phyloP scores from a whole-genome alignment of 345 rosid species.

The Eucalyptus erythrocorys region DNA sequence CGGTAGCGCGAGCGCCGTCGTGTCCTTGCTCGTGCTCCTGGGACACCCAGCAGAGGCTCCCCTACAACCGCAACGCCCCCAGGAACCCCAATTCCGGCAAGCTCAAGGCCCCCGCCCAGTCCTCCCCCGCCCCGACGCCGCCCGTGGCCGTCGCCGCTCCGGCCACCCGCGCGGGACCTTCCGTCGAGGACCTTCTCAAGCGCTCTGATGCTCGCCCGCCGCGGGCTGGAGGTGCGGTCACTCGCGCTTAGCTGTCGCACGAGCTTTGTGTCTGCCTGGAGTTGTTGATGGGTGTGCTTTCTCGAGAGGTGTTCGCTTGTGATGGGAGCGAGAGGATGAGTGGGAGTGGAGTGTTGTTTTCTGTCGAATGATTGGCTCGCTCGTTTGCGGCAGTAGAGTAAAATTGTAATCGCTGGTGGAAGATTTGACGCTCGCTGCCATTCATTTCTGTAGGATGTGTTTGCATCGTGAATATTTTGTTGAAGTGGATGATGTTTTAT shows the following conservation, averaged over 20 bases:
- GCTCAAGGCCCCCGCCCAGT: neutral
- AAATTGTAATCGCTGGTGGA: neutral
- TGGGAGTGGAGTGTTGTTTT: neutral
- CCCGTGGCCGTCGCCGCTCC: constrained; percentile 5
- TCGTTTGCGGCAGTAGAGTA: neutral
- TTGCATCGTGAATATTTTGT: neutral
- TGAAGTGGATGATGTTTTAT: neutral
- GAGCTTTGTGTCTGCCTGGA: neutral
- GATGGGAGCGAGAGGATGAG: neutral
- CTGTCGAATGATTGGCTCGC: neutral
- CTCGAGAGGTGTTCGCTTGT: neutral
- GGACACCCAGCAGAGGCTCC: constrained; percentile 51
- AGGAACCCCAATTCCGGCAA: constrained; percentile 17
- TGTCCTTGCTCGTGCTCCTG: constrained; percentile 29
- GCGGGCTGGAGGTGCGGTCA: constrained; percentile 27
- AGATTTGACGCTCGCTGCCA: neutral
- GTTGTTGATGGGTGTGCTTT: neutral
- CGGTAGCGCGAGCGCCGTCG: neutral
- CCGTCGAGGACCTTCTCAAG: constrained; percentile 55
- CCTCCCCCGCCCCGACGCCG: neutral
- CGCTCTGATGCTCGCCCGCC: constrained; percentile 17
- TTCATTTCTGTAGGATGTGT: neutral
- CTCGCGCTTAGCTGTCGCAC: neutral
- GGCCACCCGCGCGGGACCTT: neutral
- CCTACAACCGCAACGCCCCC: constrained; percentile 77